These are phyloP conservation scores for Globisporangium yorkense DNA, from an alignment of 352 stramenopile genomes.

Conservation along the genomic window DNA sequence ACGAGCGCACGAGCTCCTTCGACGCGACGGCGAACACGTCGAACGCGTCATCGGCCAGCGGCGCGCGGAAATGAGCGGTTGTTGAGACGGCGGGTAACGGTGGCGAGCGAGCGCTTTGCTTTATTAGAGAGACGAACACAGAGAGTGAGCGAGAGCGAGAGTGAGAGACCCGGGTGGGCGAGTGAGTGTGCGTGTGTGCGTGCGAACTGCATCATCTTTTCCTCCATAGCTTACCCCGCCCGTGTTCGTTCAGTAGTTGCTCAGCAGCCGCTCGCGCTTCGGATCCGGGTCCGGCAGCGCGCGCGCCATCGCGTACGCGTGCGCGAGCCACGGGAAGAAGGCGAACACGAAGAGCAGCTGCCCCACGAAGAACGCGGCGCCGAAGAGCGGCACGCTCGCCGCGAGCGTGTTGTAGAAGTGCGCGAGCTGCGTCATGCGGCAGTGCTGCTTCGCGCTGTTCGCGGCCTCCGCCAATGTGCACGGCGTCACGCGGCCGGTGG, in stretches of 20 bases:
- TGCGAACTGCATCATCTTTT: constrained; percentile 3
- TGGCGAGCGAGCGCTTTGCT: background rate
- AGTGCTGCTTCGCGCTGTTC: constrained; percentile 42
- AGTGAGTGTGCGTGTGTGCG: constrained; percentile 4
- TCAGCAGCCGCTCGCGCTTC: constrained; percentile 62
- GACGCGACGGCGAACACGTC: constrained; percentile 27
- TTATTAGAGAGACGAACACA: constrained; percentile 11
- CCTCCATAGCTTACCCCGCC: too few relatives aligned
- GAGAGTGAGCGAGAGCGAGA: constrained; percentile 1
- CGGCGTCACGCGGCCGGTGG: constrained; percentile 30
- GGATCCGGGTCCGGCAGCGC: constrained; percentile 55
- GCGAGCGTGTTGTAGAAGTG: constrained; percentile 77
- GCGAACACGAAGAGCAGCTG: constrained; percentile 66
- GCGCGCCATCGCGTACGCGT: constrained; percentile 68
- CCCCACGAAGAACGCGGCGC: constrained; percentile 62
- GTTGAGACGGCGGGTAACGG: background rate
- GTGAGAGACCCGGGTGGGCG: background rate
- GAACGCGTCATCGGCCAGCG: constrained; percentile 6
- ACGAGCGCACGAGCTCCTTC: constrained; percentile 52
- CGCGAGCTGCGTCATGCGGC: constrained; percentile 70
- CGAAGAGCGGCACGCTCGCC: constrained; percentile 69
- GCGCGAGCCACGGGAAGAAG: constrained; percentile 73
- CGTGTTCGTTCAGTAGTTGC: constrained; percentile 31
- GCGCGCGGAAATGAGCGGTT: constrained; percentile 8
- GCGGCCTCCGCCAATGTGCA: constrained; percentile 71